Base-by-base conservation (phyloP, 2,329 filamentous ascomycete species). In the Plenodomus biglobosus region DNA sequence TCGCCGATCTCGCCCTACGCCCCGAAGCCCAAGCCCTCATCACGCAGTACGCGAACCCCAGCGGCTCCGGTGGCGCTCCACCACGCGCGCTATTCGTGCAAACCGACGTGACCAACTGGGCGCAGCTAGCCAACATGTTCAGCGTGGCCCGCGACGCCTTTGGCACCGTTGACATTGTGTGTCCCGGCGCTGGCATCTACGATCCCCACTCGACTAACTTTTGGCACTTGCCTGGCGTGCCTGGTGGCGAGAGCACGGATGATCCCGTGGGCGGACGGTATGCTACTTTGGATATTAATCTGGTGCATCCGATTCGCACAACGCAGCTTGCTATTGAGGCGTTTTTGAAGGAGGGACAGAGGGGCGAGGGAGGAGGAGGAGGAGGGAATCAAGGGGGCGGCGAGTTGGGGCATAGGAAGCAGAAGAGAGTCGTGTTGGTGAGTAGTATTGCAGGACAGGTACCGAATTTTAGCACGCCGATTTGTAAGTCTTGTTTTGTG, bases 101-200 rank as follows among this genome's bases (percentile, higher is more conserved):
- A 52, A 77, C 76, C 1, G 72, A 80, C 55, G 73, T 75, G 0
- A 69, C 62, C 1, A 42, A 59, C 46, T 74, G 73, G 70, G 42
- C 53, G 4, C 58, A 72, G 16, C 60, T 75, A 3, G 50, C 61
- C 5, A 38, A 36, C 43, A 67, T 72, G 54, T 73, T 75, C 53
- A 48, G 52, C 8, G 55, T 58, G 2, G 66, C 65, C 1, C 48
- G 52, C 16, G 36, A 48, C 17, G 57, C 64, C 40, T 74, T 74
- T 43, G 65, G 65, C 3, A 62, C 58, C 17, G 58, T 74, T 3
- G 76, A 80, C 46, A 73, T 80, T 37, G 72, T 78, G 13, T 77
- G 76, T 43, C 77, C 77, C 0, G 76, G 77, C 16, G 77, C 77
- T 2, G 77, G 77, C 5, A 65, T 79, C 20, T 79, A 72, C 64